Base-by-base conservation (phyloP, 345 rosid genomes). In the Gossypium turneri region DNA sequence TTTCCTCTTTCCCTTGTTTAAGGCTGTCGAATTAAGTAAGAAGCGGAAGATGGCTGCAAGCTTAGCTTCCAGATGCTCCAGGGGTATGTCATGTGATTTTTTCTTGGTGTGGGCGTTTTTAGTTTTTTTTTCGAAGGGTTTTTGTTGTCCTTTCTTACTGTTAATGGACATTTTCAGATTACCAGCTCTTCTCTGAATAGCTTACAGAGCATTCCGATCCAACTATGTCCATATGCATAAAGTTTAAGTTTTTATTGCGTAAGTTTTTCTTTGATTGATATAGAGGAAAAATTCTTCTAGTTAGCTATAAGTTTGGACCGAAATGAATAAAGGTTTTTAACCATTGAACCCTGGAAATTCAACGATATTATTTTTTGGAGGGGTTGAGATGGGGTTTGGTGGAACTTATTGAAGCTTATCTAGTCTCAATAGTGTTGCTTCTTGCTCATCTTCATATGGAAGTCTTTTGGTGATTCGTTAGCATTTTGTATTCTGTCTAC, bases 31-130 rank as follows among this genome's bases (percentile, higher is more conserved):
- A 51, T 51, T 27, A 27, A 69, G 17, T 48, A 19, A 22, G 20
- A 52, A 52, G 64, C 24, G 22, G 57, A 68, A 51, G 44, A 69
- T 69, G 73, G 73, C 73, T 51, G 73, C 45, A 69, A 69, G 59
- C 24, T 69, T 51, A 3, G 44, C 44, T 69, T 69, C 73, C 57
- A 51, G 59, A 27, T 69, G 44, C 73, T 69, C 59, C 25, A 51
- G 22, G 12, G 74, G 74, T 38, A 56, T 34, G 74, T 38, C 12
- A 55, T 52, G 17, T 2, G 29, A 15, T 65, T 43, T 2, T 2
- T 57, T 57, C 12, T 17, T 51, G 3, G 29, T 15, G 10, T 38
- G 19, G 74, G 12, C 2, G 12, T 53, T 34, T 52, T 55, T 38
- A 12, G 63, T 59, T 56, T 47, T 34, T 47, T 34, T 3, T 71